A percentile compares a stretch with the other conserved stretches of the same genome.
Evolutionary conservation across 306 rosid species (phyloP).

Genomic region (Castanea sativa): DNA sequence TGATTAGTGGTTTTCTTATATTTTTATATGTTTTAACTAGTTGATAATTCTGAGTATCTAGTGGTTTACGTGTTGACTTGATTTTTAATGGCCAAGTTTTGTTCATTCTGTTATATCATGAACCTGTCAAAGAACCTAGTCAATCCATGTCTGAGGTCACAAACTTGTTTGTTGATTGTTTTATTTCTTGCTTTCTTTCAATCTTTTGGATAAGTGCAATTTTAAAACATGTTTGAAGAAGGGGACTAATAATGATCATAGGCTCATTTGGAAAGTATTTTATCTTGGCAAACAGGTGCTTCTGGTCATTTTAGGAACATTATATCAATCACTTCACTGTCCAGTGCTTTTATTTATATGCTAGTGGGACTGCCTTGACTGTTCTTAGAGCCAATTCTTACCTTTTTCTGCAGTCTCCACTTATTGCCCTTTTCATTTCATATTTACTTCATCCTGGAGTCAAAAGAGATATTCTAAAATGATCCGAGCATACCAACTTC

Average conservation of each 20-base stretch:
- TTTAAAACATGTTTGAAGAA: not conserved
- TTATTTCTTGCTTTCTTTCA: not conserved
- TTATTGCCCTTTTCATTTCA: not conserved
- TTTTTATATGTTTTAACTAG: not conserved
- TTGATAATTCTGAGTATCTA: not conserved
- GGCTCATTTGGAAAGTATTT: too few species aligned
- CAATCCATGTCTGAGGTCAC: not conserved
- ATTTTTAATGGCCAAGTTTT: not conserved
- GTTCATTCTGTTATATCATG: not conserved
- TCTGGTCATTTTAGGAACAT: not conserved
- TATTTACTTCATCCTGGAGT: not conserved
- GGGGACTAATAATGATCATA: not conserved
- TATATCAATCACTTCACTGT: not conserved
- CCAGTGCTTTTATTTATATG: not conserved
- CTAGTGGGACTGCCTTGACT: not conserved
- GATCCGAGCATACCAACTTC: not conserved
- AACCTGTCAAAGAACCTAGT: not conserved
- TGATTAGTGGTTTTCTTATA: not conserved
- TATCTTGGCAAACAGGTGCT: too few species aligned
- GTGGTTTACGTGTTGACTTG: not conserved
- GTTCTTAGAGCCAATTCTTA: not conserved
- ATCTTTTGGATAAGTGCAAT: not conserved
- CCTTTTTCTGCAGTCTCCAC: not conserved
- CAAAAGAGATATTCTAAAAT: not conserved
- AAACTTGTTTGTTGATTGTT: not conserved